Conservation (phyloP, 148 eudicot species). For the Bassia scoparia region DNA sequence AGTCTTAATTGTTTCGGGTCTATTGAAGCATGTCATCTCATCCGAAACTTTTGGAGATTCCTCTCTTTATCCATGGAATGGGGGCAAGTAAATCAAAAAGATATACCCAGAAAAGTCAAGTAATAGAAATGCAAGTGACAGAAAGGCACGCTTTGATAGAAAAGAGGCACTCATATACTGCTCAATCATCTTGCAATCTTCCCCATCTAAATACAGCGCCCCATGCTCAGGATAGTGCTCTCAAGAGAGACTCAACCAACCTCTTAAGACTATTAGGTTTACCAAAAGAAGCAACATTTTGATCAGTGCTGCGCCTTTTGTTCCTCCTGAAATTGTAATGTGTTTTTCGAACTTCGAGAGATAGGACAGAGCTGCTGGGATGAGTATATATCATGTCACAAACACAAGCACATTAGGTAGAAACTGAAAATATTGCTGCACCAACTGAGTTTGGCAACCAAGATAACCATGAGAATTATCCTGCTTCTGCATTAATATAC, state of each 20-base stretch:
- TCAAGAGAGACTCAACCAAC: slow-evolving; percentile 86
- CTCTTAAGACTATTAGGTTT: slow-evolving; percentile 78
- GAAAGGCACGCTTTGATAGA: slow-evolving; percentile 81
- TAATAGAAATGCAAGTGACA: slow-evolving; percentile 87
- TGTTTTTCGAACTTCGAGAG: slow-evolving; percentile 89
- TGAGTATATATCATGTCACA: slow-evolving; percentile 88
- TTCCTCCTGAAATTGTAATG: slow-evolving; percentile 82
- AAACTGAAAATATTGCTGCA: slow-evolving; percentile 84
- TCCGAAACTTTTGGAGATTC: slow-evolving; percentile 66
- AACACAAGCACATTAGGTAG: slow-evolving; percentile 93
- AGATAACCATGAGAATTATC: slow-evolving; percentile 86
- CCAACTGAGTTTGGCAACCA: slow-evolving; percentile 98
- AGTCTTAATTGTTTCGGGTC: slow-evolving; percentile 78
- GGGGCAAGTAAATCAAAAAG: slow-evolving; percentile 88
- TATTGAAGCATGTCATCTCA: slow-evolving; percentile 93
- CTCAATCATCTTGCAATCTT: slow-evolving; percentile 90
- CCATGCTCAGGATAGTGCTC: slow-evolving; percentile 73
- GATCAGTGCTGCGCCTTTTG: slow-evolving; percentile 87
- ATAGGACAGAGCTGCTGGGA: slow-evolving; percentile 86
- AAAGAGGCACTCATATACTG: slow-evolving; percentile 88
- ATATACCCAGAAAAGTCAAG: slow-evolving; percentile 95
- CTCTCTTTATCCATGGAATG: slow-evolving; percentile 89
- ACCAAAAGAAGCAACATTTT: slow-evolving; percentile 97
- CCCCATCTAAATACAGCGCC: slow-evolving; percentile 93
- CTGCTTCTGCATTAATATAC: slow-evolving; percentile 89